phyloP scores from a whole-genome alignment of 768 basidiomycete species.

The Arthromyces matolae region DNA sequence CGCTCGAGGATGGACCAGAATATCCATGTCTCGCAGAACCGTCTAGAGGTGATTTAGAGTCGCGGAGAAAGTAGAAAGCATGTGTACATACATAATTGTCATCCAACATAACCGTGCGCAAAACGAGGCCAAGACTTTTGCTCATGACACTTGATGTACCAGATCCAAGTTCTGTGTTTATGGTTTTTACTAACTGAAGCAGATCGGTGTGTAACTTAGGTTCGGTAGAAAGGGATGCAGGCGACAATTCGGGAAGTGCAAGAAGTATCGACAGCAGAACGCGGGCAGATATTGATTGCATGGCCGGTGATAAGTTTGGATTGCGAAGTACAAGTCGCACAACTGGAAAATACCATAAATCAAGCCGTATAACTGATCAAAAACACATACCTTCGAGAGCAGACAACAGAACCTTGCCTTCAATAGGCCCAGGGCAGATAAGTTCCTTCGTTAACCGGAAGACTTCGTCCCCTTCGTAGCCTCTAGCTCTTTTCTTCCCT shows the following conservation, averaged over 20 bases:
- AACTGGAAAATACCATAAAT: conserved; percentile 35
- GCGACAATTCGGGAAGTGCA: conserved; percentile 52
- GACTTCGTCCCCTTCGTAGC: conserved; percentile 73
- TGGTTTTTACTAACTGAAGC: conserved; percentile 39
- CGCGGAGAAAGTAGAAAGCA: background rate
- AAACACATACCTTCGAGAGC: conserved; percentile 54
- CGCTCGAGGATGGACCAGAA: conserved; percentile 74
- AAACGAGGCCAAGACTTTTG: conserved; percentile 55
- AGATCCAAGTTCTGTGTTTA: conserved; percentile 46
- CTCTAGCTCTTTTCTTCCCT: conserved; percentile 65
- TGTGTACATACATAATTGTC: conserved; percentile 12
- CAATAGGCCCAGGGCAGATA: conserved; percentile 45
- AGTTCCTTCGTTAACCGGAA: conserved; percentile 49
- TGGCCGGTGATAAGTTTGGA: conserved; percentile 44
- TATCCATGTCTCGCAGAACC: conserved; percentile 43
- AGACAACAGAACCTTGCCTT: conserved; percentile 48
- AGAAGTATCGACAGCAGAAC: conserved; percentile 55
- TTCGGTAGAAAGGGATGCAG: conserved; percentile 52
- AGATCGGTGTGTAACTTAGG: conserved; percentile 44
- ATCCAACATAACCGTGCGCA: conserved; percentile 21
- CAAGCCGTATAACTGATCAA: background rate
- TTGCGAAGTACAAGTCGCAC: conserved; percentile 45
- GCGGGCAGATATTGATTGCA: conserved; percentile 58
- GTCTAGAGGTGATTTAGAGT: conserved; percentile 4
- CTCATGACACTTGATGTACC: conserved; percentile 60